Percentiles rank a stretch among this genome's conserved stretches.
These are phyloP conservation scores for Eucalyptus pauciflora DNA, from an alignment of 345 rosid species.

Conservation along the genomic window DNA sequence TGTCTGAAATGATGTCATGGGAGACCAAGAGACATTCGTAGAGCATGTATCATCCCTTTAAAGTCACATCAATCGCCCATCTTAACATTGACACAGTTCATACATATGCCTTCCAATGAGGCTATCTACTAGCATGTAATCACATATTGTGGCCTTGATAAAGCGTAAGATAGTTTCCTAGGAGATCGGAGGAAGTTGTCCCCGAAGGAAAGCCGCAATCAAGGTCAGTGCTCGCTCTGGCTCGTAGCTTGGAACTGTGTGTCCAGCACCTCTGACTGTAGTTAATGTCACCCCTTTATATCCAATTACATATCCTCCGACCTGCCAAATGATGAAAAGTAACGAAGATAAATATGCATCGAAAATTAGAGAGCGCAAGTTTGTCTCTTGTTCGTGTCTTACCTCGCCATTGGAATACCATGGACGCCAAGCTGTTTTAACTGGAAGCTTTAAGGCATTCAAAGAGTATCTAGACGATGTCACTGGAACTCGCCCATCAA, in stretches of 20 bases:
- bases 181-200: slow-evolving; percentile 12
- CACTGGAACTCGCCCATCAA: slow-evolving; percentile 24
- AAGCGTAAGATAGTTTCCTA: not conserved
- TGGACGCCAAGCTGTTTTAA: slow-evolving; percentile 24
- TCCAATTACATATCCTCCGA: slow-evolving; percentile 38
- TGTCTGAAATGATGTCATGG: not conserved
- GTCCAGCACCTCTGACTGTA: slow-evolving; percentile 38
- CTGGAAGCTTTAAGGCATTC: slow-evolving; percentile 8
- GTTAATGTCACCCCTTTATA: slow-evolving; percentile 18
- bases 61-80: not conserved
- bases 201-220: slow-evolving; percentile 33
- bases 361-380: not conserved
- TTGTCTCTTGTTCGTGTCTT: not conserved
- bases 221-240: slow-evolving; percentile 26
- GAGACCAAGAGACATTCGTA: not conserved
- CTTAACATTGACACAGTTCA: not conserved
- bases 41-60: not conserved
- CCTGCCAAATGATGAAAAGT: slow-evolving; percentile 1
- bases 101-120: not conserved
- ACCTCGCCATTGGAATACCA: slow-evolving; percentile 33
- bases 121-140: not conserved
- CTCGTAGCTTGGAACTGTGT: slow-evolving; percentile 37
- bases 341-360: not conserved
- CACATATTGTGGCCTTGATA: not conserved
- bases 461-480: slow-evolving; percentile 29